Base-by-base conservation (phyloP, 257 asterid species). In the Osmanthus fragrans region DNA sequence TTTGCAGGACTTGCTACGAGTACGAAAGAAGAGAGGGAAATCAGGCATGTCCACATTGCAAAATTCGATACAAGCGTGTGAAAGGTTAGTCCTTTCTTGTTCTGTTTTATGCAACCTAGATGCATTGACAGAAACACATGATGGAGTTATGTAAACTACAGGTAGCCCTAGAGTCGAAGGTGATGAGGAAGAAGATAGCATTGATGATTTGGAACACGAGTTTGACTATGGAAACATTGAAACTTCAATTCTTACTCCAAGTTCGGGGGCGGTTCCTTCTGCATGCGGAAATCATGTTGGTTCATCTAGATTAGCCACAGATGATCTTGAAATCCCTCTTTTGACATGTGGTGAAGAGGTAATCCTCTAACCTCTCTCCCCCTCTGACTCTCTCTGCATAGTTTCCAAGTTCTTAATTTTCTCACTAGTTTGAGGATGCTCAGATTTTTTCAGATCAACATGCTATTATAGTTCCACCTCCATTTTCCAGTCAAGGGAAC, bases 121-220 rank as follows among this genome's bases (percentile, higher is more conserved):
- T 66, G 9, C 39, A 13, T 72, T 23, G 40, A 37, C 25, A 74
- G 29, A 40, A 23, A 21, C 73, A 12, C 76, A 25, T 80, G 72
- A 75, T 47, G 51, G 72, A 16, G 3, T 8, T 69, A 23, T 75
- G 47, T 10, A 39, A 13, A 18, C 39, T 80, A 34, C 82, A 92
- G 99, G 97, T 80, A 88, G 94, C 81, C 91, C 97, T 29, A 89
- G 97, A 78, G 99, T 94, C 30, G 97, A 92, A 77, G 99, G 97
- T 56, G 99, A 94, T 72, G 99, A 94, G 86, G 99, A 94, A 83
- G 99, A 94, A 81, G 97, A 94, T 69, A 89, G 63, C 36, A n/a
- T 71, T 3, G 99, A 94, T 82, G 99, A 94, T 83, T 82, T 92
- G 86, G 99, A 92, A 70, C 82, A 88, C 16, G 99, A 94, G 82